phyloP scores from a whole-genome alignment of 225 moss, liverwort and hornwort species.

The Polytrichum formosum region DNA sequence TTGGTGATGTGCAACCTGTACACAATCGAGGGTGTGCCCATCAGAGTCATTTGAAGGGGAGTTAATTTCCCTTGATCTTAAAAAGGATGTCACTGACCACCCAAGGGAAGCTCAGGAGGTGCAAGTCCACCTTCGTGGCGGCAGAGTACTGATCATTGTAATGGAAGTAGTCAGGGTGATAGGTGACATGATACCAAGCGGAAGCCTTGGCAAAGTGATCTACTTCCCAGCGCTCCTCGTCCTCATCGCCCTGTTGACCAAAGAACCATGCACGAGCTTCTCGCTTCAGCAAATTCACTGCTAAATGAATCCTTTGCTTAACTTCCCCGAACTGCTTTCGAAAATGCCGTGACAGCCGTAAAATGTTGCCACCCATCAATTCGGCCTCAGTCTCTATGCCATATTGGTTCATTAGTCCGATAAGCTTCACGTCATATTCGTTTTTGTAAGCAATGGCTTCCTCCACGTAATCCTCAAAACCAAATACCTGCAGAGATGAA shows the following conservation, averaged over 20 bases:
- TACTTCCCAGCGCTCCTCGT: conserved; percentile 25
- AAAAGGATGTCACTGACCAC: conserved; percentile 53
- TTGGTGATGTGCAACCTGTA: too few relatives aligned
- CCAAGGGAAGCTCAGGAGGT: conserved; percentile 88
- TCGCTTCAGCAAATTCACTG: conserved; percentile 39
- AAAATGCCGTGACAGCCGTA: conserved; percentile 54
- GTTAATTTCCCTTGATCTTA: too few relatives aligned
- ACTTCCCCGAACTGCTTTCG: conserved; percentile 39
- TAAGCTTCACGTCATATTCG: conserved; percentile 69
- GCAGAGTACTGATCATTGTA: conserved; percentile 22
- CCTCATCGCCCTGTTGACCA: neutral
- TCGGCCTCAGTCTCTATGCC: conserved; percentile 85
- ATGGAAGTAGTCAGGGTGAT: conserved; percentile 39
- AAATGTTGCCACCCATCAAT: conserved; percentile 57
- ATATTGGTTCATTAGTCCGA: conserved; percentile 85
- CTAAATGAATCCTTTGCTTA: conserved; percentile 44
- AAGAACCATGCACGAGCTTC: conserved; percentile 70
- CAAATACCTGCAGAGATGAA: conserved; percentile 24
- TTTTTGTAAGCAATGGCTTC: conserved; percentile 59
- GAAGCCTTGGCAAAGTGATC: conserved; percentile 67
- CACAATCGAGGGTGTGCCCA: too few relatives aligned
- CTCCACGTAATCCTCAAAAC: conserved; percentile 55
- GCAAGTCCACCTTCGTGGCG: conserved; percentile 29
- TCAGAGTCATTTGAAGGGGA: too few relatives aligned
- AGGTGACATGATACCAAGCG: conserved; percentile 82